These are phyloP conservation scores for Naganishia albida DNA, from an alignment of 1,284 basidiomycete species.

Conservation along the genomic window DNA sequence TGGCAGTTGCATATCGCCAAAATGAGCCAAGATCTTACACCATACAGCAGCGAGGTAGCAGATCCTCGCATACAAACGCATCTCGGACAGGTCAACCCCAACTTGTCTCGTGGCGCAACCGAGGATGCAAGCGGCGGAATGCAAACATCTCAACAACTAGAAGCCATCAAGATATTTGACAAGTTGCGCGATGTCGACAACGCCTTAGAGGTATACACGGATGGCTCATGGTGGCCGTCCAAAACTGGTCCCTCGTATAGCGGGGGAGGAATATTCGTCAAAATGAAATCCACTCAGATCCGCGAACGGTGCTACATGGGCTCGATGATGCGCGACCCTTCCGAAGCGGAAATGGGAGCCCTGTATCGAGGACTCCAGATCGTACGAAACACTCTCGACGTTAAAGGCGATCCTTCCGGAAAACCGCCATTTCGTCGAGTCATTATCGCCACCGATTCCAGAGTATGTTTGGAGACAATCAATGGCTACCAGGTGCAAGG, in stretches of 20 bases:
- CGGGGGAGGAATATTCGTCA: conserved; percentile 13
- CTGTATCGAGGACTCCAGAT: conserved; percentile 25
- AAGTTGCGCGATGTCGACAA: not conserved
- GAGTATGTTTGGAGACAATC: conserved; percentile 9
- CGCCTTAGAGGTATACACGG: conserved; percentile 23
- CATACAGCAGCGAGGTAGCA: conserved; percentile 1
- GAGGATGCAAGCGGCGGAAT: not conserved
- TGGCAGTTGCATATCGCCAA: conserved; percentile 4
- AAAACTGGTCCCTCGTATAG: not conserved
- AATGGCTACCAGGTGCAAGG: not conserved
- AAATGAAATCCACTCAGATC: conserved; percentile 7
- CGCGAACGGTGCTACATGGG: conserved; percentile 21
- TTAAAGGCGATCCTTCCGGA: not conserved
- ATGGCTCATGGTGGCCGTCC: not conserved
- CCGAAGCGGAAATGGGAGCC: conserved; percentile 19
- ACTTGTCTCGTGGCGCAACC: not conserved
- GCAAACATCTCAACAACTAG: not conserved
- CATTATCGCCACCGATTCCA: conserved; percentile 14
- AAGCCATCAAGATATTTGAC: not conserved
- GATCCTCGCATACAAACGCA: conserved; percentile 8
- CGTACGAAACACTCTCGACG: not conserved
- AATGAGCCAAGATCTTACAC: not conserved
- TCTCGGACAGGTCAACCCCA: not conserved
- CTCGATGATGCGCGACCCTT: conserved; percentile 20
- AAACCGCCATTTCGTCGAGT: conserved; percentile 7